Evolutionary conservation across 495 filamentous ascomycete genomes (phyloP), one percentile per base, ranked within the genome.

Genomic region (Extremus antarcticus): DNA sequence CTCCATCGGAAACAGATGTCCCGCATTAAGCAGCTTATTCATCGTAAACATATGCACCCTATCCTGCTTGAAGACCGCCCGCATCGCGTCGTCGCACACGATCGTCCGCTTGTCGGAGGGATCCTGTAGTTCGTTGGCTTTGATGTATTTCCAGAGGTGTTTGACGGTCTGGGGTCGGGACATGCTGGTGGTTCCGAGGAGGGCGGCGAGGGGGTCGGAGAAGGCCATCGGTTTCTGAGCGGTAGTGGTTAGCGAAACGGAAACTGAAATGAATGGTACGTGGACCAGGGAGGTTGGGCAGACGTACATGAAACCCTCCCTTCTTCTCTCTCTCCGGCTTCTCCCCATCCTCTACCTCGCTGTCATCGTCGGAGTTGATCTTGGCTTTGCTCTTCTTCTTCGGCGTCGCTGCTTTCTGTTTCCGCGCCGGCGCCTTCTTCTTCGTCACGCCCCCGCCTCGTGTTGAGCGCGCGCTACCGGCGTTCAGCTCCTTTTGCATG

Each of bases 1-100:
- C 48, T 61, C 58, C 35, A 71, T 70, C 35, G 73, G 77, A 62
- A 82, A 87, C 56, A 87, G 67, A 58, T 87, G 82, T 64, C 81
- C 75, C 53, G 77, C 79, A n/a, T n/a, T n/a, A 13, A 88, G 75
- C 20, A 87, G 78, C 68, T 87, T 87, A 72, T 92, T 96, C 90
- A 96, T 95, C 41, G 88, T 90, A 65, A 98, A 97, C 94, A 98
- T 98, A 63, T 96, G 88, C 35, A 98, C 84, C 60, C 80, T 86
- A 56, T 90, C 85, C 61, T 84, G 79, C 66, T 91, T 91, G 74
- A 98, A 97, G 2, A 98, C 86, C 1, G 83, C 82, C 32, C 86
- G 80, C 83, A 98, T 81, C 47, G 79, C 78, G 38, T 95, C 88
- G 70, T 98, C 94, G 67, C 92, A 98, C 50, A 79, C 72, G 51